Evolutionary conservation across 345 rosid genomes (phyloP).

Genomic region (Turnera subulata): DNA sequence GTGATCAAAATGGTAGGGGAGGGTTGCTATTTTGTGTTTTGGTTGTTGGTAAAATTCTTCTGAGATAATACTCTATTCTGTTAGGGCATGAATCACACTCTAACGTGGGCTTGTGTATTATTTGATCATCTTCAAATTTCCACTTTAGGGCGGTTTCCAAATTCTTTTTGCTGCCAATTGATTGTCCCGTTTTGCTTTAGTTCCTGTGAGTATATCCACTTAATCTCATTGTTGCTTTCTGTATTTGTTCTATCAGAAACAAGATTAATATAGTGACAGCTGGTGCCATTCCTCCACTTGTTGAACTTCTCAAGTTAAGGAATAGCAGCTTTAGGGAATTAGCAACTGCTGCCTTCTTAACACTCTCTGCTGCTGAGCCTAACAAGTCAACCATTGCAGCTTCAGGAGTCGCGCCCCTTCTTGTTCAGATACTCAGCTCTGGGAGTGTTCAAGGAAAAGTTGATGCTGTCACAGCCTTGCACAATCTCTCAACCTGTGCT

Average conservation of each 20-base stretch:
- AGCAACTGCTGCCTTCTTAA: constrained; percentile 68
- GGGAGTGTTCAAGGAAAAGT: constrained; percentile 77
- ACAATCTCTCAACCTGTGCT: constrained; percentile 56
- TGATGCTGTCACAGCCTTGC: constrained; percentile 70
- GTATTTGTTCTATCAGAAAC: constrained; percentile 39
- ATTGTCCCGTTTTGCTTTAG: neutral
- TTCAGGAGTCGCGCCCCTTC: constrained; percentile 58
- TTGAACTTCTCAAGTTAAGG: constrained; percentile 56
- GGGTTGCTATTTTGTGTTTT: too few relatives aligned
- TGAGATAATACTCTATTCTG: too few relatives aligned
- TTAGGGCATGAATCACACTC: too few relatives aligned
- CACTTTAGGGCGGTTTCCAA: too few relatives aligned
- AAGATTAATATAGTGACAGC: constrained; percentile 65
- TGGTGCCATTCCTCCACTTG: constrained; percentile 68
- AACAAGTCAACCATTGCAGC: constrained; percentile 57
- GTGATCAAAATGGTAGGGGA: too few relatives aligned
- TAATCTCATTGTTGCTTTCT: constrained; percentile 7
- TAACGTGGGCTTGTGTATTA: too few relatives aligned
- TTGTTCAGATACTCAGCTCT: constrained; percentile 63
- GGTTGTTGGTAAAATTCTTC: too few relatives aligned
- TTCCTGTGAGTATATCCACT: neutral
- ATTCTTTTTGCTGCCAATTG: neutral
- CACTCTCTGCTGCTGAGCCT: constrained; percentile 69
- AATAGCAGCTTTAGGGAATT: constrained; percentile 50
- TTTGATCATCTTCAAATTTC: too few relatives aligned